Conservation (phyloP, 768 basidiomycete species). For the Podaxis sp. region DNA sequence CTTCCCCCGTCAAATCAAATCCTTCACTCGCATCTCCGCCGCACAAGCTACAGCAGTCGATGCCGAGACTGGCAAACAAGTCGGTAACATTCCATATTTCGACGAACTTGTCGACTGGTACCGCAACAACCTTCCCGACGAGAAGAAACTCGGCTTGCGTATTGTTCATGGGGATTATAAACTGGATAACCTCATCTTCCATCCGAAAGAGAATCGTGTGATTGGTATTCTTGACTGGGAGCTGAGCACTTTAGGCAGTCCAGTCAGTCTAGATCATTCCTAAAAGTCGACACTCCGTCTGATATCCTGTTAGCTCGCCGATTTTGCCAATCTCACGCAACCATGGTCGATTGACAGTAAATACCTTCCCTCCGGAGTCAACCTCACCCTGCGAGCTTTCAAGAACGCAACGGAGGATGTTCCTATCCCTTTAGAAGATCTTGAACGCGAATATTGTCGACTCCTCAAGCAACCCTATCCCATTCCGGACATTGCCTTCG, state of each 20-base stretch:
- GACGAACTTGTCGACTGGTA: slow-evolving; percentile 80
- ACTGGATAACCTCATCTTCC: slow-evolving; percentile 95
- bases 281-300: background rate
- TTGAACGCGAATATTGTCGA: slow-evolving; percentile 83
- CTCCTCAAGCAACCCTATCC: slow-evolving; percentile 69
- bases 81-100: slow-evolving; percentile 76
- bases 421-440: slow-evolving; percentile 65
- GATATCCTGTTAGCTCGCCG: slow-evolving; percentile 58
- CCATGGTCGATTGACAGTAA: slow-evolving; percentile 68
- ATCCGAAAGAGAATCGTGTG: slow-evolving; percentile 86
- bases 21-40: slow-evolving; percentile 77
- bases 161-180: slow-evolving; percentile 99
- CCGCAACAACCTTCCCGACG: slow-evolving; percentile 69
- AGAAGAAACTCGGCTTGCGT: slow-evolving; percentile 70
- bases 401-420: slow-evolving; percentile 57
- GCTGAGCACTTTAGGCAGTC: slow-evolving; percentile 90
- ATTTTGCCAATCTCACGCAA: slow-evolving; percentile 87
- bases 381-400: slow-evolving; percentile 49
- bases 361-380: slow-evolving; percentile 31
- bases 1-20: slow-evolving; percentile 93
- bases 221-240: slow-evolving; percentile 99
- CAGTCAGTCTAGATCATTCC: slow-evolving; percentile 48
- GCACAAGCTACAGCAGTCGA: slow-evolving; percentile 73
- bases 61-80: slow-evolving; percentile 55
- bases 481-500: slow-evolving; percentile 76